Conservation (phyloP, 345 rosid species). For the Chamaenerion angustifolium region DNA sequence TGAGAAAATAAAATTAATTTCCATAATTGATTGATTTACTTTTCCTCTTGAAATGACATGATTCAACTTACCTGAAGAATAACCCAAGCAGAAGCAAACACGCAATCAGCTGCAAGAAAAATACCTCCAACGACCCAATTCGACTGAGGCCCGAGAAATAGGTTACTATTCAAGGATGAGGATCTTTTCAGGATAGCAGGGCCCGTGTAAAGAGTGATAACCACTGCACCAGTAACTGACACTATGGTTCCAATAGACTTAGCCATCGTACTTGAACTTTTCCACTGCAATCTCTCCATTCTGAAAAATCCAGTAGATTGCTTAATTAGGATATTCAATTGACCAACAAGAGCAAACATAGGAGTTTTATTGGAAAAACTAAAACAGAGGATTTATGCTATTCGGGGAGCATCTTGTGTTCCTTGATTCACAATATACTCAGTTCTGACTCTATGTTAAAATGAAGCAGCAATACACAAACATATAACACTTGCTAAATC, state of each 20-base stretch:
- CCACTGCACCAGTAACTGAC: conserved; percentile 31
- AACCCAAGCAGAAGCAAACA: conserved; percentile 22
- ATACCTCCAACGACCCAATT: conserved; percentile 34
- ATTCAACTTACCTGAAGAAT: conserved; percentile 23
- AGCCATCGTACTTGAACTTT: conserved; percentile 21
- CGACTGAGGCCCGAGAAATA: conserved; percentile 10
- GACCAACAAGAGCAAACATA: too few relatives aligned
- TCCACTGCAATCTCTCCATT: conserved; percentile 29
- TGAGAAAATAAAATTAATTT: neutral
- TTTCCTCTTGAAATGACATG: neutral
- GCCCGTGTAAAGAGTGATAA: conserved; percentile 30
- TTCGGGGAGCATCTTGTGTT: too few relatives aligned
- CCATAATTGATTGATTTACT: neutral
- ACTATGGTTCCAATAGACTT: conserved; percentile 26
- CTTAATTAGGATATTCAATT: neutral
- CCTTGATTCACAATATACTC: too few relatives aligned
- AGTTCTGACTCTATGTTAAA: too few relatives aligned
- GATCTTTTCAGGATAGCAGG: conserved; percentile 17
- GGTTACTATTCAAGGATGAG: conserved; percentile 6
- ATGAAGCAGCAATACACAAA: too few relatives aligned
- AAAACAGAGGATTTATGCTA: too few relatives aligned
- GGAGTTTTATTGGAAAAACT: too few relatives aligned
- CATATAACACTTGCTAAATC: too few relatives aligned
- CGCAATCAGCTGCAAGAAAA: conserved; percentile 23
- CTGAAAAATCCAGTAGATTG: conserved; percentile 10